Evolutionary conservation across 495 filamentous ascomycete genomes (phyloP).

Genomic region (Trichoderma orchidacearum): DNA sequence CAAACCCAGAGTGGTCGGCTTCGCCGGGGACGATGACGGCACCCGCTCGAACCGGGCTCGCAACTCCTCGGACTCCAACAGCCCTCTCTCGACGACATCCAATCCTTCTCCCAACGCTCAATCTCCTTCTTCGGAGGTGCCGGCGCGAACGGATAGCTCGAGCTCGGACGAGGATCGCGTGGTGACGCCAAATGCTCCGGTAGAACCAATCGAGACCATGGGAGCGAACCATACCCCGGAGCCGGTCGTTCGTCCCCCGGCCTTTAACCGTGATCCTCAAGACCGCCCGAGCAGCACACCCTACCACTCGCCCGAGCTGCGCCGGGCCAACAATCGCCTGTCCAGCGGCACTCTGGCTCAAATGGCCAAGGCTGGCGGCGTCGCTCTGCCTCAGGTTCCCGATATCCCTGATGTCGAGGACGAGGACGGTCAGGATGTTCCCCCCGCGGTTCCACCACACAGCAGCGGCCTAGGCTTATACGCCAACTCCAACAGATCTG

Average conservation of each 20-base stretch:
- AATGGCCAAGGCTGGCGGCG: slow-evolving; percentile 49
- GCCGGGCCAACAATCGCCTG: slow-evolving; percentile 64
- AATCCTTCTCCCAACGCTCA: neutral
- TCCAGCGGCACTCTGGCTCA: slow-evolving; percentile 70
- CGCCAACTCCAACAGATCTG: neutral
- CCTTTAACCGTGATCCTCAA: slow-evolving; percentile 42
- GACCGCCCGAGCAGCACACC: slow-evolving; percentile 50
- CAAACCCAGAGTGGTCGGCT: slow-evolving; percentile 36
- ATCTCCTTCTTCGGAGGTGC: slow-evolving; percentile 13
- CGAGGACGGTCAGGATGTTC: neutral
- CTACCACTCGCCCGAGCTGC: slow-evolving; percentile 58
- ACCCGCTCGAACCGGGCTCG: no score
- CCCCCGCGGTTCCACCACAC: neutral
- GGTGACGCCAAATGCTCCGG: neutral
- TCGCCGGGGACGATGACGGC: slow-evolving; percentile 52
- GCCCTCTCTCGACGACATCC: slow-evolving; percentile 23
- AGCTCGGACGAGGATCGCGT: slow-evolving; percentile 43
- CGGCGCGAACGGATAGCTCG: slow-evolving; percentile 36
- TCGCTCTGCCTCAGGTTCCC: slow-evolving; percentile 8
- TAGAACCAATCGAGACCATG: slow-evolving; percentile 9
- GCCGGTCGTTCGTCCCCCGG: slow-evolving; percentile 62
- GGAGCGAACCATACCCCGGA: slow-evolving; percentile 50
- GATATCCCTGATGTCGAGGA: neutral
- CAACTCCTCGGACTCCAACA: slow-evolving; percentile 26
- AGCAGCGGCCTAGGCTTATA: neutral